A percentile compares a stretch with the other conserved stretches of the same genome.
Evolutionary conservation across 257 asterid species (phyloP).

Genomic region (Solanum sparsipilum): DNA sequence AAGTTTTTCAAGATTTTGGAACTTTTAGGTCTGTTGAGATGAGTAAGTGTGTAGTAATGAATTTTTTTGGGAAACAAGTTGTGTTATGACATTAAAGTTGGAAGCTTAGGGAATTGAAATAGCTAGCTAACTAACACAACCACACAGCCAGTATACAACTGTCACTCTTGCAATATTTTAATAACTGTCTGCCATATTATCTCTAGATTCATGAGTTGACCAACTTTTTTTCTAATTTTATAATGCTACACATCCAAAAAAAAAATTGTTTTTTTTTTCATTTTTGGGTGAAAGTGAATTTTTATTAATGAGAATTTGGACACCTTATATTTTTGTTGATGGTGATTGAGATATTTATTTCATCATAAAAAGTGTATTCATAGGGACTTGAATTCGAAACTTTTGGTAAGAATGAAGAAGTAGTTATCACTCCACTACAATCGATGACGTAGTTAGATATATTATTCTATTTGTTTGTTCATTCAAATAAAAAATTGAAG

Average conservation of each 20-base stretch:
- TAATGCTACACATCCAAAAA: neutral
- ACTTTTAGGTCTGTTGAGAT: neutral
- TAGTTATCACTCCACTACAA: no score
- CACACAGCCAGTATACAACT: slow-evolving; percentile 9
- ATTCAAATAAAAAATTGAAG: neutral
- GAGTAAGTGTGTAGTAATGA: neutral
- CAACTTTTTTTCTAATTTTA: neutral
- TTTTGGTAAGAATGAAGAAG: rapidly evolving
- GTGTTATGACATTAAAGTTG: slow-evolving; percentile 5
- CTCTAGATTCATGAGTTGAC: slow-evolving; percentile 16
- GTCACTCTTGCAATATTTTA: slow-evolving; percentile 2
- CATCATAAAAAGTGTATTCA: neutral
- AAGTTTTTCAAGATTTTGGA: neutral
- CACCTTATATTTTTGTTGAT: neutral
- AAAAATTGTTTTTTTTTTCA: neutral
- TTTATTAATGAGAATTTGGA: neutral
- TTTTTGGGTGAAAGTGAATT: neutral
- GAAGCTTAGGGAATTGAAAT: slow-evolving; percentile 11
- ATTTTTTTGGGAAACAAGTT: neutral
- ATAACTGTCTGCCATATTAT: slow-evolving; percentile 2
- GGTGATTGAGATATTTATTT: neutral
- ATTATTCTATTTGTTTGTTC: neutral
- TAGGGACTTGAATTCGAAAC: rapidly evolving
- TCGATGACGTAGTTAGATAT: neutral
- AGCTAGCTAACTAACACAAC: slow-evolving; percentile 9